Evolutionary conservation across 805 yeast genomes (phyloP).

Genomic region (Hanseniaspora nectarophila): DNA sequence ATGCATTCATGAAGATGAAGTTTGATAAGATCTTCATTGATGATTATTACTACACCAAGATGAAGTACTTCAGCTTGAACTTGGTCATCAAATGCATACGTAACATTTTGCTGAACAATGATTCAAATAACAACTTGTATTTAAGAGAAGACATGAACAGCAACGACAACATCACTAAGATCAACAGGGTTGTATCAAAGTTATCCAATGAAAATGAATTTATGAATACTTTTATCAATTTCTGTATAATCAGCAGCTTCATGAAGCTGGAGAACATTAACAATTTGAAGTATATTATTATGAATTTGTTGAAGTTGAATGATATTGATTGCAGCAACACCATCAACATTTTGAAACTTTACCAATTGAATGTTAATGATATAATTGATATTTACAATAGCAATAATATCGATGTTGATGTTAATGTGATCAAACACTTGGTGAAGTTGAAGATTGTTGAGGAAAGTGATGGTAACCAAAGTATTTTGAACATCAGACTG

Average conservation of each 20-base stretch:
- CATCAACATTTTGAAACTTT: not conserved
- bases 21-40: not conserved
- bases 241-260: not conserved
- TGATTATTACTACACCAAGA: not conserved
- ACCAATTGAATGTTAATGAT: slow-evolving; percentile 6
- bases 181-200: not conserved
- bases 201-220: not conserved
- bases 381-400: slow-evolving; percentile 3
- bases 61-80: not conserved
- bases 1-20: not conserved
- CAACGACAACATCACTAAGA: not conserved
- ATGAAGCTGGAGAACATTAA: not conserved
- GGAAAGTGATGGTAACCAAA: slow-evolving; percentile 10
- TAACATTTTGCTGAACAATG: not conserved
- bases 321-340: not conserved
- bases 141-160: slow-evolving; percentile 8
- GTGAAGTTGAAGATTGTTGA: not conserved
- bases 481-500: slow-evolving; percentile 5
- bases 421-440: not conserved
- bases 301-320: not conserved
- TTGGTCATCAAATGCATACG: not conserved
- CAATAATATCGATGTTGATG: not conserved
- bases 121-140: not conserved
- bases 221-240: slow-evolving; percentile 1
- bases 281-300: not conserved